phyloP scores from a whole-genome alignment of 2,329 filamentous ascomycete genomes.

The Dothideomycetidae sp. region DNA sequence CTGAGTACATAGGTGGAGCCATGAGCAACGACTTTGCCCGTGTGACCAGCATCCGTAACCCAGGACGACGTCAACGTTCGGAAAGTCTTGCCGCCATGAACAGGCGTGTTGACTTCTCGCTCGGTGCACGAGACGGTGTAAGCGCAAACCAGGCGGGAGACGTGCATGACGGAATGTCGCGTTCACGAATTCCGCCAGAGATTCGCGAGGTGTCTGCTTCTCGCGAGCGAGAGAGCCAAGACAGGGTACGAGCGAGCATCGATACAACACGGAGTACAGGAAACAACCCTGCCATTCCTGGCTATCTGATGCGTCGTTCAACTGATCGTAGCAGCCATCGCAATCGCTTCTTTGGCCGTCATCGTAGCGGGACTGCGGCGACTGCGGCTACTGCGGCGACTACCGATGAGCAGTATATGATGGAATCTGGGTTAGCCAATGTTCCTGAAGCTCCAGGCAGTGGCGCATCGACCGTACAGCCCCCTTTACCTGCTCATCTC shows the following conservation, averaged over 20 bases:
- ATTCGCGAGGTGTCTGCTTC: conserved; percentile 25
- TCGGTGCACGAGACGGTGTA: conserved; percentile 48
- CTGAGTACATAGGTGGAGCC: conserved; percentile 11
- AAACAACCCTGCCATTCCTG: conserved; percentile 15
- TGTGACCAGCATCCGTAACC: conserved; percentile 14
- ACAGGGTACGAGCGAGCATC: conserved; percentile 15
- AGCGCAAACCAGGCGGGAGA: conserved; percentile 48
- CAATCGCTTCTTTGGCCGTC: conserved; percentile 48
- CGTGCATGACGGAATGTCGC: conserved; percentile 44
- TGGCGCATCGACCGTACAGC: conserved; percentile 9
- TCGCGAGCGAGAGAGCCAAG: conserved; percentile 20
- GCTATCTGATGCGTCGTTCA: conserved; percentile 18
- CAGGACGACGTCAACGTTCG: conserved; percentile 34
- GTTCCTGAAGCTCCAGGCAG: conserved; percentile 21
- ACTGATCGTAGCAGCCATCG: conserved; percentile 33
- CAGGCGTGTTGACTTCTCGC: conserved; percentile 55
- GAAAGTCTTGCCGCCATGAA: conserved; percentile 45
- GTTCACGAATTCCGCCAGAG: conserved; percentile 28
- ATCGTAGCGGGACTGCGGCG: conserved; percentile 9
- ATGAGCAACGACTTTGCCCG: conserved; percentile 15
- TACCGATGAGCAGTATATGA: conserved; percentile 17
- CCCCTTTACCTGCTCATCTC: not conserved
- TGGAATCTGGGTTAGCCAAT: conserved; percentile 25
- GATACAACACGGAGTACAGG: conserved; percentile 18
- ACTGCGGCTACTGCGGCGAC: conserved; percentile 11